Conservation (phyloP, 805 yeast species). For the Komagataella pseudopastoris region DNA sequence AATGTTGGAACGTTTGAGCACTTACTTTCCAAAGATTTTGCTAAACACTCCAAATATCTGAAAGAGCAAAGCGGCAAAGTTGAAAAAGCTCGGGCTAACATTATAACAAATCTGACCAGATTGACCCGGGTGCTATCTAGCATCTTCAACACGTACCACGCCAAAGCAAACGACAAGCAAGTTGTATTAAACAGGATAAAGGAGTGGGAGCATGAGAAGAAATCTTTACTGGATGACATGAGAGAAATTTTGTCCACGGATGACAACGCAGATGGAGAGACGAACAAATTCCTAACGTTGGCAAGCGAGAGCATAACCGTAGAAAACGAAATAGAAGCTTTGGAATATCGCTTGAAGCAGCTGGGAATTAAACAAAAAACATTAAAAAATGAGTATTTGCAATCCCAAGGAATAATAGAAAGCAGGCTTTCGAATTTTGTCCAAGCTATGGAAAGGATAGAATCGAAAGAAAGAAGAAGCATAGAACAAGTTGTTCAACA, state of each 20-base stretch:
- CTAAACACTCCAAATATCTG: background rate
- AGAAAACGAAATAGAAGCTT: constrained; percentile 18
- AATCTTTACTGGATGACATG: background rate
- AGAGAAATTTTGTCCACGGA: background rate
- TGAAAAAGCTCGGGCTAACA: background rate
- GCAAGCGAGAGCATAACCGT: background rate
- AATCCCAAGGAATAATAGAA: constrained; percentile 36
- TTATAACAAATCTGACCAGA: background rate
- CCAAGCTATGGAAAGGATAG: constrained; percentile 16
- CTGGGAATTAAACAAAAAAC: constrained; percentile 20
- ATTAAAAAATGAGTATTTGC: constrained; percentile 24
- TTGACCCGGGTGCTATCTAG: background rate
- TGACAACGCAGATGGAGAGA: background rate
- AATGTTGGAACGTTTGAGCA: background rate
- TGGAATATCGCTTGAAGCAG: constrained; percentile 21
- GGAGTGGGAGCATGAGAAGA: background rate
- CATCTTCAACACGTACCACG: background rate
- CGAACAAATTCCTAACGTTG: background rate
- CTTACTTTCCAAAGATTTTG: background rate
- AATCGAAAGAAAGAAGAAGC: background rate
- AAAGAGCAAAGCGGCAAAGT: background rate
- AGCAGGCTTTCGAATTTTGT: constrained; percentile 31
- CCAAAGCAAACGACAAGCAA: background rate
- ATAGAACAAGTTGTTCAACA: background rate
- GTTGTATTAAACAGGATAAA: background rate